Evolutionary conservation across 108 stramenopile genomes (phyloP).

Genomic region (Skeletonema menzelii): DNA sequence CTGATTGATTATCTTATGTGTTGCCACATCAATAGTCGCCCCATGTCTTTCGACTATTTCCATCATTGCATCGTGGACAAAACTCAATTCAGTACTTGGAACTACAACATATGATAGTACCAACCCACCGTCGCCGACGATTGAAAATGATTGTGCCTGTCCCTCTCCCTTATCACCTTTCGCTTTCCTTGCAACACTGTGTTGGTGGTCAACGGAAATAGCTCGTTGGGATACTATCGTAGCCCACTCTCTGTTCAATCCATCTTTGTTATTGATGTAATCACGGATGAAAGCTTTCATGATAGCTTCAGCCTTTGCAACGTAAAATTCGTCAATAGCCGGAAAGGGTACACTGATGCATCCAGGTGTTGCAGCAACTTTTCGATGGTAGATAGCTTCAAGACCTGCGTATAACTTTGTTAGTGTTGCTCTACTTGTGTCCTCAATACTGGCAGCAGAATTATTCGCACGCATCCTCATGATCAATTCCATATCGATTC

Average conservation of each 20-base stretch:
- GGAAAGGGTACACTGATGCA: background rate
- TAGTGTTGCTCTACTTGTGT: background rate
- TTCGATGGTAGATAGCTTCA: background rate
- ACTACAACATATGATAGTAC: slow-evolving; percentile 8
- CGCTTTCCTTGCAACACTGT: background rate
- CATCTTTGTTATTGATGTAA: slow-evolving; percentile 7
- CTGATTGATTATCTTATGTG: too few species aligned
- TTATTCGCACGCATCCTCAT: background rate
- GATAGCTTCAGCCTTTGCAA: background rate
- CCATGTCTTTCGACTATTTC: too few species aligned
- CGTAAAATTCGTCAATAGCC: background rate
- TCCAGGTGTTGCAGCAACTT: background rate
- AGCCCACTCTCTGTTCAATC: slow-evolving; percentile 19
- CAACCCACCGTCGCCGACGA: slow-evolving; percentile 6
- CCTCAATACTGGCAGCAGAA: background rate
- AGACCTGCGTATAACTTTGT: background rate
- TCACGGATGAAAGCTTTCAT: slow-evolving; percentile 16
- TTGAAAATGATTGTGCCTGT: slow-evolving; percentile 7
- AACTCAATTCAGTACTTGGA: background rate
- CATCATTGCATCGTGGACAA: too few species aligned
- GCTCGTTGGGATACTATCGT: background rate
- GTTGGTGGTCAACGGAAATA: slow-evolving; percentile 13
- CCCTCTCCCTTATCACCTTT: slow-evolving; percentile 4
- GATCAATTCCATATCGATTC: background rate
- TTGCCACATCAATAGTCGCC: too few species aligned